These are phyloP conservation scores for Aspergillus asperescens DNA, from an alignment of 495 filamentous ascomycete genomes.

Conservation along the genomic window DNA sequence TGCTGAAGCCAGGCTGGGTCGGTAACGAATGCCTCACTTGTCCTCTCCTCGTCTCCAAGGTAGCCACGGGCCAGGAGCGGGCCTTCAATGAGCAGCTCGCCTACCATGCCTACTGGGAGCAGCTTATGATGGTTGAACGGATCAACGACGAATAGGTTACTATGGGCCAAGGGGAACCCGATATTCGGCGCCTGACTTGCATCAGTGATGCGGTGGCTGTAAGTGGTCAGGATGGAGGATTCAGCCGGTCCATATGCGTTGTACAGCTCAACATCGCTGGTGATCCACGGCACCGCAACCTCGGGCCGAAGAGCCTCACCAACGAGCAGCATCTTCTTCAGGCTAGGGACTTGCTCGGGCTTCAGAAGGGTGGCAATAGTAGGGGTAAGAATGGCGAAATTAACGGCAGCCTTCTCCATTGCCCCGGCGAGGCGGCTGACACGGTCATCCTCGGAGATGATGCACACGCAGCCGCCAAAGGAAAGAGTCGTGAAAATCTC, in stretches of 20 bases:
- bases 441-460: conserved; percentile 10
- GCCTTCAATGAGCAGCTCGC: conserved; percentile 15
- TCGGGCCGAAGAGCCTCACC: conserved; percentile 10
- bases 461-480: conserved; percentile 9
- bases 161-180: conserved; percentile 6
- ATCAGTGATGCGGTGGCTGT: neutral
- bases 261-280: conserved; percentile 6
- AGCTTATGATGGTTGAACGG: conserved; percentile 5
- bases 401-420: conserved; percentile 11
- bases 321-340: conserved; percentile 8
- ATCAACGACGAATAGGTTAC: conserved; percentile 8
- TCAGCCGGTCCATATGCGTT: conserved; percentile 14
- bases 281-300: conserved; percentile 1
- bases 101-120: conserved; percentile 6
- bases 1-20: conserved; percentile 8
- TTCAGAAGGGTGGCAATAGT: conserved; percentile 9
- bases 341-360: neutral
- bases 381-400: conserved; percentile 11
- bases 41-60: conserved; percentile 5
- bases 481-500: conserved; percentile 7
- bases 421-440: conserved; percentile 4
- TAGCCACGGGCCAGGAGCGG: conserved; percentile 12
- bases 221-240: conserved; percentile 9
- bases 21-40: neutral
- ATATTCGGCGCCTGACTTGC: conserved; percentile 8